Evolutionary conservation across 345 rosid species (phyloP), one percentile per base, ranked within the genome.

Genomic region (Euclidium syriacum): DNA sequence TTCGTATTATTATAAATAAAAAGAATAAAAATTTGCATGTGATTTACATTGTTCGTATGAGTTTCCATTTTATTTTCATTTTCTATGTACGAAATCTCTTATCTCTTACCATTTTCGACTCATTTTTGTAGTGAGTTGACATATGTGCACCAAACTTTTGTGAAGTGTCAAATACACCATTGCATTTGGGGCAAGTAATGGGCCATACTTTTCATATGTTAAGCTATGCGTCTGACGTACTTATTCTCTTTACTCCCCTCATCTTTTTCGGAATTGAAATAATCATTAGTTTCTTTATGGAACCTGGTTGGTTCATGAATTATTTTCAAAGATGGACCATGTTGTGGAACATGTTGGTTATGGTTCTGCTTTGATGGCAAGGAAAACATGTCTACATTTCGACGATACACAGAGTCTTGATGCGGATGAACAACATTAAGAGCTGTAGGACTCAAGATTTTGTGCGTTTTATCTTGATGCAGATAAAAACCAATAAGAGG

Each of bases 111-210:
- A 59, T 0, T 4, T 1, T 11, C 3, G 61, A 32, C 54, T 68
- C 61, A 23, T 1, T 32, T 61, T 41, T 68, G 53, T 59, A 68
- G 10, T 68, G 67, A 41, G 11, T n/a, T 9, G 24, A 32, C 47
- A 59, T 42, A 35, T 68, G 73, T 1, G 48, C 59, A 18, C 46
- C 73, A 68, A 51, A 68, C 5, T 33, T 59, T 6, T 59, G 67
- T 24, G 67, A 68, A 50, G 73, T 59, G 4, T 58, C 66, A 23
- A 50, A 68, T 12, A 68, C 18, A 16, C 29, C 5, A 0, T 17
- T 25, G 35, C 73, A 68, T 17, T 33, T 68, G 0, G 73, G 61
- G 51, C 73, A 68, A n/a, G 60, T 59, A 42, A 68, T 14, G 73
- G 67, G 16, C 61, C 73, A 0, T 68, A 33, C n/a, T 59, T 59